phyloP scores from a whole-genome alignment of 208 protist species.

The Trypanosomatidae sp. region DNA sequence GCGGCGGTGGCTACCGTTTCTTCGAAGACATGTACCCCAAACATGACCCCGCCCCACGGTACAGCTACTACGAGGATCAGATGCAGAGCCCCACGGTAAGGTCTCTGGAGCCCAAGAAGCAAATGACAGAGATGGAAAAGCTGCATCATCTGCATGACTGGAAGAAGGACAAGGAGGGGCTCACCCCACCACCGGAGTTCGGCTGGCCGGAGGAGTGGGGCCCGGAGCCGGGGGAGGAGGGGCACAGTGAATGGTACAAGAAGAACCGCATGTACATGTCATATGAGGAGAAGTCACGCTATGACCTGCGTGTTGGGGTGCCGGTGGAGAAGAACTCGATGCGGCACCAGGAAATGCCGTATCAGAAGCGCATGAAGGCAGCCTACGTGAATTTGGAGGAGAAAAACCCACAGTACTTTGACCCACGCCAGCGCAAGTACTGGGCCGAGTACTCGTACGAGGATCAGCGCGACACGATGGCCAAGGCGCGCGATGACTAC shows the following conservation, averaged over 20 bases:
- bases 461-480: constrained; percentile 85
- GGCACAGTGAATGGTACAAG: constrained; percentile 87
- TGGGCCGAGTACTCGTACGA: constrained; percentile 86
- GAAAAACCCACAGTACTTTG: constrained; percentile 71
- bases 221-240: constrained; percentile 83
- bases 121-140: constrained; percentile 80
- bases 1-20: constrained; percentile 67
- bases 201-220: constrained; percentile 91
- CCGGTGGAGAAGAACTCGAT: constrained; percentile 87
- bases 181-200: constrained; percentile 75
- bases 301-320: constrained; percentile 73
- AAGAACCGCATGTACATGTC: constrained; percentile 93
- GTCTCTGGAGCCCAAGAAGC: constrained; percentile 63
- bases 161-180: constrained; percentile 67
- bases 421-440: constrained; percentile 70
- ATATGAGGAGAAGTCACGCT: constrained; percentile 86
- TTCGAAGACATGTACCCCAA: constrained; percentile 91
- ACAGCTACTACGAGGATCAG: constrained; percentile 79
- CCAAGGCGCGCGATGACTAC: constrained; percentile 79
- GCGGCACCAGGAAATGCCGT: constrained; percentile 88
- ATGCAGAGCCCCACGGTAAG: constrained; percentile 38
- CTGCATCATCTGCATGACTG: constrained; percentile 80
- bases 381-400: constrained; percentile 83
- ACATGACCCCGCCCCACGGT: constrained; percentile 74
- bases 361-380: constrained; percentile 83